Conservation (phyloP, 176 grass and related monocot genomes). For the Musa schizocarpa region DNA sequence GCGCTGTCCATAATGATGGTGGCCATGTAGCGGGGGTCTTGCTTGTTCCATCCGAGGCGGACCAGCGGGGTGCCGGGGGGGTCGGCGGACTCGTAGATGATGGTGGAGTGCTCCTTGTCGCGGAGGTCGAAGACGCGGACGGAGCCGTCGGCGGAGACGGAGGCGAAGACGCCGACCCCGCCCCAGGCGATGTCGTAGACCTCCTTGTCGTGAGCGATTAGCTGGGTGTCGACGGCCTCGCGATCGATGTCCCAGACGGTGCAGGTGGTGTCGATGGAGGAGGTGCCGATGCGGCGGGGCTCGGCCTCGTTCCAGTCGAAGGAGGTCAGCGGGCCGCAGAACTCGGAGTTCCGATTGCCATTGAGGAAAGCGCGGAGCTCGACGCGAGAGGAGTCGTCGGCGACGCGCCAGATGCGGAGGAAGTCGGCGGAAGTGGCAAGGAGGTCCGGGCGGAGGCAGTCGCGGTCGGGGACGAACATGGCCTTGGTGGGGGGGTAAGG, state of each 20-base stretch:
- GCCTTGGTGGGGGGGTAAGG: slow-evolving; percentile 80
- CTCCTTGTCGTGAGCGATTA: slow-evolving; percentile 97
- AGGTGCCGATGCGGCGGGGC: slow-evolving; percentile 69
- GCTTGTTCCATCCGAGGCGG: slow-evolving; percentile 94
- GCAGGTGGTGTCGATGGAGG: slow-evolving; percentile 79
- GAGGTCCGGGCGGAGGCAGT: slow-evolving; percentile 71
- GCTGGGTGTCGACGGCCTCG: slow-evolving; percentile 83
- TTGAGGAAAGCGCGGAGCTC: slow-evolving; percentile 64
- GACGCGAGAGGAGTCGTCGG: slow-evolving; percentile 8
- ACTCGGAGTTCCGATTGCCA: slow-evolving; percentile 86
- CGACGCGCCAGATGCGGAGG: slow-evolving; percentile 92
- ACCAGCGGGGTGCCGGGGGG: slow-evolving; percentile 60
- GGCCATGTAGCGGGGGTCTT: slow-evolving; percentile 98
- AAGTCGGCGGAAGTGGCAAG: slow-evolving; percentile 87
- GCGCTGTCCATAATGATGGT: slow-evolving; percentile 97
- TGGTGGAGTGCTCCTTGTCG: slow-evolving; percentile 94
- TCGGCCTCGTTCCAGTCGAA: slow-evolving; percentile 98
- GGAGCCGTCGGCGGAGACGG: slow-evolving; percentile 76
- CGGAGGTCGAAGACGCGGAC: slow-evolving; percentile 88
- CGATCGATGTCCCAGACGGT: slow-evolving; percentile 97
- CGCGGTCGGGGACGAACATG: slow-evolving; percentile 87
- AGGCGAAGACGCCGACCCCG: slow-evolving; percentile 78
- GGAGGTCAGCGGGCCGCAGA: slow-evolving; percentile 72
- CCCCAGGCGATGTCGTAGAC: slow-evolving; percentile 98
- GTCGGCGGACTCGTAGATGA: slow-evolving; percentile 68